Base-by-base conservation (phyloP, 805 yeast species). In the Kluyveromyces siamensis region DNA sequence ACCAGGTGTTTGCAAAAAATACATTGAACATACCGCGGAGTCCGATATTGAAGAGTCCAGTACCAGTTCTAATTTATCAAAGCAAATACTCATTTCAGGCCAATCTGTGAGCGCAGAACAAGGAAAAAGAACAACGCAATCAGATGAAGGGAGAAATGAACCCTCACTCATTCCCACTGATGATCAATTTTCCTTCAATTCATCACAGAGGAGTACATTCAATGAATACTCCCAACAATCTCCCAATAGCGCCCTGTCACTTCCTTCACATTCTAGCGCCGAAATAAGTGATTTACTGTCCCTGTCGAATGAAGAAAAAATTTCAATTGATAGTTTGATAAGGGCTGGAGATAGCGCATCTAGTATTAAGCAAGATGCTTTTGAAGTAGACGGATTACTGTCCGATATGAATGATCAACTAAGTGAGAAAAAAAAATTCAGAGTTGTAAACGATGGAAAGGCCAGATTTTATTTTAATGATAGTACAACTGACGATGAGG, bases 371-470 rank as follows among this genome's bases (percentile, higher is more conserved):
- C 35, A 30, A 30, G 39, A 33, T 35, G 40, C 3, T 37, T 5
- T 11, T 37, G 18, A 16, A 8, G 39, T 33, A 16, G 27, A 41
- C 7, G 11, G 17, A 2, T 17, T 37, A 18, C n/a, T 13, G 10
- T 18, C 21, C 17, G 19, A 40, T 16, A 44, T 25, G 27, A 49
- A 39, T 17, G 47, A 43, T 27, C 46, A 40, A 18, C 41, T 44
- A 14, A n/a, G 21, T 36, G 44, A 8, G n/a, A 47, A 44, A 30
- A 54, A 60, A 41, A 55, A 46, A 8, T 63, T 59, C 38, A 55
- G 69, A 39, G 62, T 65, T 8, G 67, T 60, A 4, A 65, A 65
- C 25, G 65, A 62, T 33, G 63, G 60, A 35, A 54, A 56, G 5
- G 61, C 67, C 2, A 57, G 52, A 4, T 65, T 65, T 46, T 59